Percentiles rank a stretch among this genome's conserved stretches.
phyloP scores from a whole-genome alignment of 2,329 filamentous ascomycete genomes.

The Ceratocystiopsis sp. region DNA sequence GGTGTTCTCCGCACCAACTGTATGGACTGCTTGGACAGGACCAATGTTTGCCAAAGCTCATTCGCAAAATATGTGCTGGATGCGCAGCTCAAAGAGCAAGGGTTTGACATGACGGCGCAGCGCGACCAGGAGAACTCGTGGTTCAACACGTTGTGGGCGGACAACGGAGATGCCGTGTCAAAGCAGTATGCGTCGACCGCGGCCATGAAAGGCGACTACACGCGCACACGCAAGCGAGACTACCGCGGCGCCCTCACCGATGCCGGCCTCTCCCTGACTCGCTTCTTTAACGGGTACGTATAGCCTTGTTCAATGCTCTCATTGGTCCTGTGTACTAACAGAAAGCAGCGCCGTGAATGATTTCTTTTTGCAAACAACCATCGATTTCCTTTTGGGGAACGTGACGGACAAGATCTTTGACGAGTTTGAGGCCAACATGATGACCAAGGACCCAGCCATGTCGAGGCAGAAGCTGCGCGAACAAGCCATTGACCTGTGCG shows the following conservation, averaged over 20 bases:
- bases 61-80: conserved; percentile 74
- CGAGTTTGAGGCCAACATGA: conserved; percentile 88
- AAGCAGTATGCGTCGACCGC: conserved; percentile 93
- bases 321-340: no score
- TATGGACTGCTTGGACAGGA: conserved; percentile 95
- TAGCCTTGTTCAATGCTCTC: background rate
- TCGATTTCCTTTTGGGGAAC: conserved; percentile 86
- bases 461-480: conserved; percentile 73
- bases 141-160: conserved; percentile 96
- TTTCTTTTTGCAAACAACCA: conserved; percentile 88
- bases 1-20: conserved; percentile 89
- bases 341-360: conserved; percentile 76
- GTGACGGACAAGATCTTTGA: conserved; percentile 74
- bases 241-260: conserved; percentile 86
- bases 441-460: conserved; percentile 78
- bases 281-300: conserved; percentile 49
- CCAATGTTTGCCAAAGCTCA: conserved; percentile 88
- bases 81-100: conserved; percentile 56
- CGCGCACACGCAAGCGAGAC: conserved; percentile 74
- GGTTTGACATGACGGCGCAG: conserved; percentile 58
- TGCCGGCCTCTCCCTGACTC: conserved; percentile 69
- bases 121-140: conserved; percentile 66
- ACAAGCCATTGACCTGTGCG: conserved; percentile 76
- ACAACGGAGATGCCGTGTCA: conserved; percentile 91
- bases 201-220: conserved; percentile 93